These are phyloP conservation scores for Xylariaceae sp. DNA, from an alignment of 2,329 filamentous ascomycete genomes.

Conservation along the genomic window DNA sequence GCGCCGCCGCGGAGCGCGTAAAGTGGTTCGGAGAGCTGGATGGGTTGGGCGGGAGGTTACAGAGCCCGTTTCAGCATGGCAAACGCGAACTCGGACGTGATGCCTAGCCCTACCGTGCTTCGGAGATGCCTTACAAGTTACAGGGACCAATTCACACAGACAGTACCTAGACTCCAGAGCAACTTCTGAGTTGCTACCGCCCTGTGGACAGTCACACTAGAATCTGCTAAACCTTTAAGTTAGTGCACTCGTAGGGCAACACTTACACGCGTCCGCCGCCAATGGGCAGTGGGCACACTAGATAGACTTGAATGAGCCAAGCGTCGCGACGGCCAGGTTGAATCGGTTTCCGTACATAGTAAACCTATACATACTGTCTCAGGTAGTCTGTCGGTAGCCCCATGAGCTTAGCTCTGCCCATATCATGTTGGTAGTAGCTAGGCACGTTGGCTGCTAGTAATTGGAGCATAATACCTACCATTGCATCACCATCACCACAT, in stretches of 20 bases:
- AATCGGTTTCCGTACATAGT: neutral
- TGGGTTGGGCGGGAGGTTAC: conserved; percentile 3
- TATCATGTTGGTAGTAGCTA: too few relatives aligned
- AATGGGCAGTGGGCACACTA: too few relatives aligned
- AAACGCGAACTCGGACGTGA: neutral
- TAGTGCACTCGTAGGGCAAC: too few relatives aligned
- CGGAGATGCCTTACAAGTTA: too few relatives aligned
- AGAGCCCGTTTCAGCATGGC: neutral
- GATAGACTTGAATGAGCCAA: too few relatives aligned
- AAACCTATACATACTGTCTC: too few relatives aligned
- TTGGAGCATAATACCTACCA: neutral
- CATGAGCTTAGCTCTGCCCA: neutral
- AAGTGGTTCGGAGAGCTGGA: conserved; percentile 20
- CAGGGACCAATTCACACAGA: too few relatives aligned
- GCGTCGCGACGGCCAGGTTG: neutral
- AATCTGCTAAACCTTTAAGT: neutral
- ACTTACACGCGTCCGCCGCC: neutral
- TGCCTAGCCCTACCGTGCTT: neutral
- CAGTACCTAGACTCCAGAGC: too few relatives aligned
- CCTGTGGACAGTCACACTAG: too few relatives aligned
- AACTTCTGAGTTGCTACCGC: neutral
- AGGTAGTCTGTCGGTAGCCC: too few relatives aligned
- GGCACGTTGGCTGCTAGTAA: neutral
- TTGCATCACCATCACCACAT: conserved; percentile 13
- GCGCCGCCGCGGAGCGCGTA: conserved; percentile 19